Evolutionary conservation across 2,329 filamentous ascomycete genomes (phyloP), one percentile per base, ranked within the genome.

Genomic region (Cyphellophora attinorum): DNA sequence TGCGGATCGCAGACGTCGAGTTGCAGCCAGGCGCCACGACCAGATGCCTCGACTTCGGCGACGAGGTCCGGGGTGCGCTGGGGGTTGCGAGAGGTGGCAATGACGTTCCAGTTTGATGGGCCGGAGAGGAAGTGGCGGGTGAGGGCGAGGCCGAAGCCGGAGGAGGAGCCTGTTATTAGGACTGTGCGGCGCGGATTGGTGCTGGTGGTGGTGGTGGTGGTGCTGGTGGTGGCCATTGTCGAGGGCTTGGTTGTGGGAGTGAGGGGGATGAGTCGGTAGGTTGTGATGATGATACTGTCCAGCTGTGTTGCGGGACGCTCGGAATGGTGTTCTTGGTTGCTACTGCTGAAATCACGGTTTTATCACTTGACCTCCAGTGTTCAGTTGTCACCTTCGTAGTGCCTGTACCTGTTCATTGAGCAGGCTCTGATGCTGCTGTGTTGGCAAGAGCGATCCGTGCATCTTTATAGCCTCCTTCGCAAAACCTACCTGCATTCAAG

Each of bases 151-250:
- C 51, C 50, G 31, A 54, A 41, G 15, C 50, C 51, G 12, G 50
- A 49, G 12, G 44, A 49, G 15, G 34, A 39, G 19, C 51, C 51
- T 10, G 51, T 53, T 19, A 54, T 51, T 25, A 54, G 35, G 47
- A 45, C 50, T 25, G 35, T 42, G 29, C 29, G 36, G 4, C 36
- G 35, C 39, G 32, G 11, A 12, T 25, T 25, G 21, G n/a, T 25
- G 8, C 21, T 25, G 21, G 8, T 25, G 21, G 21, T 25, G 21
- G 21, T 25, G 21, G 21, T 25, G 21, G 8, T 25, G n/a, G 21
- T 25, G 21, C 21, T 25, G 21, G 21, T 8, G 21, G 8, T 25
- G 21, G 21, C 8, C n/a, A n/a, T n/a, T n/a, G n/a, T n/a, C n/a
- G 21, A 25, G 8, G 21, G 8, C 21, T 25, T n/a, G 21, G 21